Conservation (phyloP, 2,329 filamentous ascomycete genomes). For the Pseudogymnoascus pannorum region DNA sequence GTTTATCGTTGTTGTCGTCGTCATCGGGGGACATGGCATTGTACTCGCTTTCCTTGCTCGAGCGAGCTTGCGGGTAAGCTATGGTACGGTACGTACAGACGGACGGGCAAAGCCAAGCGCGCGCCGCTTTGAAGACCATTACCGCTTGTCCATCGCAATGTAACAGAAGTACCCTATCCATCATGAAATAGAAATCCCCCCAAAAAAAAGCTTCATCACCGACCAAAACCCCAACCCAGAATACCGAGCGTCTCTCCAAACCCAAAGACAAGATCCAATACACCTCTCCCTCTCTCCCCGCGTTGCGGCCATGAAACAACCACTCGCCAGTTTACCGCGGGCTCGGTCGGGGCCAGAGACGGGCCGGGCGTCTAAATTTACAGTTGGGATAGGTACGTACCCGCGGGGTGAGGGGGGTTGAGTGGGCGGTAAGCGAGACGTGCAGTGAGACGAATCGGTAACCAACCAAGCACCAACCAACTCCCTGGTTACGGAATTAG, state of each 20-base stretch:
- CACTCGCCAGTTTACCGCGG: background rate
- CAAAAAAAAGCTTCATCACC: background rate
- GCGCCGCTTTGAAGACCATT: background rate
- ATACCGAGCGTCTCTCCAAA: background rate
- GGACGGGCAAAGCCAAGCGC: no score
- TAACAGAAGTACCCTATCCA: background rate
- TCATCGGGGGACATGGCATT: background rate
- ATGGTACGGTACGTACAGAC: no score
- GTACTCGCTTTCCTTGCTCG: no score
- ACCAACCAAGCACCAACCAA: background rate
- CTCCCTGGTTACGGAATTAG: background rate
- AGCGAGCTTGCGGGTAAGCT: no score
- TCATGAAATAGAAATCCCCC: no score
- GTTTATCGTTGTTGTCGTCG: background rate
- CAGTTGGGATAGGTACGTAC: background rate
- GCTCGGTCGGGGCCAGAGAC: background rate
- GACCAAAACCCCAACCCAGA: background rate
- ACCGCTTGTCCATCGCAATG: no score
- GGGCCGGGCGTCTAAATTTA: background rate
- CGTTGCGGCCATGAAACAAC: background rate
- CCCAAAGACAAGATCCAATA: background rate
- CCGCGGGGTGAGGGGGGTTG: background rate
- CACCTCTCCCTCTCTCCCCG: background rate
- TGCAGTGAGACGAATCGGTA: background rate
- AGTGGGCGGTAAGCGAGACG: slow-evolving; percentile 2